These are phyloP conservation scores for Erythrobasidium yunnanense DNA, from an alignment of 768 basidiomycete species.

Conservation along the genomic window DNA sequence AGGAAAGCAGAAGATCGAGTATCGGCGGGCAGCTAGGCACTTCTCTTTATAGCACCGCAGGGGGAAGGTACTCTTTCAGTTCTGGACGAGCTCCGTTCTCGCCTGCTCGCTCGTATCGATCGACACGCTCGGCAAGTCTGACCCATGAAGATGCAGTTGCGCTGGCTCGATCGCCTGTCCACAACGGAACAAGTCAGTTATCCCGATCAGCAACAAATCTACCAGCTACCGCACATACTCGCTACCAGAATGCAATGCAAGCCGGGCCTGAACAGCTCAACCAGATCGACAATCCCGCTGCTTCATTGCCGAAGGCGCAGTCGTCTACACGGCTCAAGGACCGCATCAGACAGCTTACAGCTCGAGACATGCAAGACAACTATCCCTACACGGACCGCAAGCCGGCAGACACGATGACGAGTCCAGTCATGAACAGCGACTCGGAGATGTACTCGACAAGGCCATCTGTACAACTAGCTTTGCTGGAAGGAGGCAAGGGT, in stretches of 20 bases:
- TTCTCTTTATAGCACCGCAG: neutral
- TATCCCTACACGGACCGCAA: neutral
- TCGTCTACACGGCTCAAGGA: neutral
- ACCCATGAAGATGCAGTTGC: too few relatives aligned
- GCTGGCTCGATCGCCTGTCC: too few relatives aligned
- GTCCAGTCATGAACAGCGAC: neutral
- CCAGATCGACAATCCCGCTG: too few relatives aligned
- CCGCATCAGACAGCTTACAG: neutral
- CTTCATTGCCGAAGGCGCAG: too few relatives aligned
- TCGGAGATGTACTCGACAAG: neutral
- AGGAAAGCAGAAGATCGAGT: too few relatives aligned
- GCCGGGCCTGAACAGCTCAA: neutral
- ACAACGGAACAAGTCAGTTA: too few relatives aligned
- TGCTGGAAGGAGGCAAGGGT: too few relatives aligned
- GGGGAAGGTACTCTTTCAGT: neutral
- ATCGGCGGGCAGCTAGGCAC: too few relatives aligned
- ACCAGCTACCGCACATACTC: neutral
- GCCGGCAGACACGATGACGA: neutral
- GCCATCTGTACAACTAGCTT: too few relatives aligned
- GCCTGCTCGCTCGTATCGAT: conserved; percentile 11
- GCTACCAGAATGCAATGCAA: neutral
- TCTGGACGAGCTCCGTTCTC: neutral
- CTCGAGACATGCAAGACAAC: neutral
- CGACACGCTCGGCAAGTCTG: too few relatives aligned
- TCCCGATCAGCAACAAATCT: too few relatives aligned